Conservation (phyloP, 352 stramenopile species). For the Pythium vanterpoolii region DNA sequence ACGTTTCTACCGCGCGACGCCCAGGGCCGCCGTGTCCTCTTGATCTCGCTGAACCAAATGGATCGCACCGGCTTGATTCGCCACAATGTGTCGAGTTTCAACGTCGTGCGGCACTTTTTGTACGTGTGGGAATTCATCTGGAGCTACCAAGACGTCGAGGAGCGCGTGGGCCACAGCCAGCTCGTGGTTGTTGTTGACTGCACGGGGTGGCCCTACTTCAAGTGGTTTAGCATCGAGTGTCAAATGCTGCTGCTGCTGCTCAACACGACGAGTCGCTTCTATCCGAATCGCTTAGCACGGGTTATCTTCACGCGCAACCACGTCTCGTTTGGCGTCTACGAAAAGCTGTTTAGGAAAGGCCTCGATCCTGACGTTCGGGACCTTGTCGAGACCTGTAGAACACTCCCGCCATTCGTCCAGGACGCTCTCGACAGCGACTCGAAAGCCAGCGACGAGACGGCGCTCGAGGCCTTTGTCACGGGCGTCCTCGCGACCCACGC, state of each 20-base stretch:
- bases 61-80: constrained; percentile 18
- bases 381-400: not conserved
- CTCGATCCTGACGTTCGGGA: constrained; percentile 7
- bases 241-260: constrained; percentile 28
- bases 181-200: constrained; percentile 34
- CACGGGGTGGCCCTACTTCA: constrained; percentile 25
- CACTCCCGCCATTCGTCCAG: not conserved
- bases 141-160: constrained; percentile 35
- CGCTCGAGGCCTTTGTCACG: constrained; percentile 28
- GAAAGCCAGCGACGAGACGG: constrained; percentile 20
- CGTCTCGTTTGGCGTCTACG: constrained; percentile 17
- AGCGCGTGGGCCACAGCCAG: constrained; percentile 29
- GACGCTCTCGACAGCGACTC: not conserved
- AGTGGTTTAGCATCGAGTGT: constrained; percentile 25
- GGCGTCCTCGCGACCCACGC: constrained; percentile 29
- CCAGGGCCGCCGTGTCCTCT: constrained; percentile 23
- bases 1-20: constrained; percentile 26
- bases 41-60: constrained; percentile 22
- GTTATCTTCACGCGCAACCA: constrained; percentile 23
- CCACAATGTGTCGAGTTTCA: constrained; percentile 30
- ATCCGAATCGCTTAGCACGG: constrained; percentile 24
- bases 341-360: not conserved
- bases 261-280: constrained; percentile 24
- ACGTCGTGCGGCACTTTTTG: constrained; percentile 34
- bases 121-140: constrained; percentile 52